A percentile compares a stretch with the other conserved stretches of the same genome.
Conservation (phyloP, 1,284 basidiomycete genomes). For the Trichosporon sp. region DNA sequence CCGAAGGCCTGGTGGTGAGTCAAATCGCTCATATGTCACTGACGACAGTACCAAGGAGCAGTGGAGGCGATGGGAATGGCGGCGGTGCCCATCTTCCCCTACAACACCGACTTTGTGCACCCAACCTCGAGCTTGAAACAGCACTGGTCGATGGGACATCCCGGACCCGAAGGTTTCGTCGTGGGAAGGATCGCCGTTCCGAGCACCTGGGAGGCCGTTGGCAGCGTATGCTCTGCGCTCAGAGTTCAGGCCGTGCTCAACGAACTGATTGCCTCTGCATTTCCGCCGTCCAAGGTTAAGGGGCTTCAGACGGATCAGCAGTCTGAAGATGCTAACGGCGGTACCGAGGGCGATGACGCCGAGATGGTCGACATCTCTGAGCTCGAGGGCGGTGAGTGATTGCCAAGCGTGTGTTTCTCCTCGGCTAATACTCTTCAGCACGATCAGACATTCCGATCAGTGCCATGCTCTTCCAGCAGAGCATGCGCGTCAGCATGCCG, state of each 20-base stretch:
- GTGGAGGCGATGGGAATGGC: not conserved
- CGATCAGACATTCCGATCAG: slow-evolving; percentile 14
- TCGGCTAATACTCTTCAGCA: not conserved
- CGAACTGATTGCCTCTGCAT: slow-evolving; percentile 21
- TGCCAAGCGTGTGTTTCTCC: not conserved
- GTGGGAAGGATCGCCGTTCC: slow-evolving; percentile 33
- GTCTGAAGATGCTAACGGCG: not conserved
- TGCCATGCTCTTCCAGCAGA: slow-evolving; percentile 9
- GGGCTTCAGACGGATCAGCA: not conserved
- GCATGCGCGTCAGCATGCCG: slow-evolving; percentile 9
- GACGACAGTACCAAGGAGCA: slow-evolving; percentile 10
- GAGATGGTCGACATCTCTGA: slow-evolving; percentile 12
- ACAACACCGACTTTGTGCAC: slow-evolving; percentile 30
- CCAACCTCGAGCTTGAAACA: slow-evolving; percentile 21
- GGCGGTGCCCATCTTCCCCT: slow-evolving; percentile 26
- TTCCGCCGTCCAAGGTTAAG: not conserved
- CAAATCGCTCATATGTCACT: too few relatives aligned
- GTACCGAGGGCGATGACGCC: slow-evolving; percentile 7
- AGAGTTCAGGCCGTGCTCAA: slow-evolving; percentile 33
- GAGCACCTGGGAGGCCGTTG: slow-evolving; percentile 13
- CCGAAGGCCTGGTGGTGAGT: slow-evolving; percentile 39
- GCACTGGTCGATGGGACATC: slow-evolving; percentile 35
- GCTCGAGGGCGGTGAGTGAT: slow-evolving; percentile 9
- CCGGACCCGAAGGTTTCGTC: slow-evolving; percentile 38
- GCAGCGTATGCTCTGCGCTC: slow-evolving; percentile 20